A percentile compares a stretch with the other conserved stretches of the same genome.
Conservation (phyloP, 768 basidiomycete genomes). For the Dentipellis fragilis region DNA sequence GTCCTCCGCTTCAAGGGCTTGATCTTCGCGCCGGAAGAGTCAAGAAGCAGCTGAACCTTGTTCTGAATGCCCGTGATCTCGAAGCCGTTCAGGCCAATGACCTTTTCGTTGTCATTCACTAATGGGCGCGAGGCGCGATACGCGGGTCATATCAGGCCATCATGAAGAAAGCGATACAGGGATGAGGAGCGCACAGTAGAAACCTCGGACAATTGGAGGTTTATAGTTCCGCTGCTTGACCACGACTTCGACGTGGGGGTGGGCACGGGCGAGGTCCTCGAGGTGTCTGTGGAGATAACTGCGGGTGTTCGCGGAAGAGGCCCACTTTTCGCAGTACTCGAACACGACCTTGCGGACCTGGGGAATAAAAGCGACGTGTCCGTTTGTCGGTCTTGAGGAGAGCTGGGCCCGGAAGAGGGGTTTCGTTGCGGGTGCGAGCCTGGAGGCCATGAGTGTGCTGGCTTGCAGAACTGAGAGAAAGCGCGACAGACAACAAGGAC, state of each 20-base stretch:
- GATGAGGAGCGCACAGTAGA: constrained; percentile 51
- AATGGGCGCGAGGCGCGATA: background rate
- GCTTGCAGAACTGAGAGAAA: background rate
- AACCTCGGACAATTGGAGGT: constrained; percentile 75
- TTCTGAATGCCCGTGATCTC: constrained; percentile 63
- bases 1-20: constrained; percentile 61
- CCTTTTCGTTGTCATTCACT: constrained; percentile 88
- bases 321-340: constrained; percentile 80
- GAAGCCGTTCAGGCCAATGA: constrained; percentile 68
- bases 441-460: constrained; percentile 24
- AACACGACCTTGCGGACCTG: constrained; percentile 81
- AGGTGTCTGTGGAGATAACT: constrained; percentile 57
- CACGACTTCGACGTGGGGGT: constrained; percentile 82
- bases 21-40: constrained; percentile 82
- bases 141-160: background rate
- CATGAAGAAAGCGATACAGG: background rate
- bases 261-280: constrained; percentile 51
- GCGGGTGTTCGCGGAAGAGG: constrained; percentile 64
- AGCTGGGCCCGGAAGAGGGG: constrained; percentile 38
- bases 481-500: background rate
- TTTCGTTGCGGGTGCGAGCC: constrained; percentile 17
- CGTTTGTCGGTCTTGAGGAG: constrained; percentile 60
- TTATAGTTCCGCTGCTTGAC: constrained; percentile 64
- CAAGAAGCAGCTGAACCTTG: constrained; percentile 77
- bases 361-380: constrained; percentile 64